phyloP scores from a whole-genome alignment of 2,329 filamentous ascomycete genomes.

The Didymella keratinophila region DNA sequence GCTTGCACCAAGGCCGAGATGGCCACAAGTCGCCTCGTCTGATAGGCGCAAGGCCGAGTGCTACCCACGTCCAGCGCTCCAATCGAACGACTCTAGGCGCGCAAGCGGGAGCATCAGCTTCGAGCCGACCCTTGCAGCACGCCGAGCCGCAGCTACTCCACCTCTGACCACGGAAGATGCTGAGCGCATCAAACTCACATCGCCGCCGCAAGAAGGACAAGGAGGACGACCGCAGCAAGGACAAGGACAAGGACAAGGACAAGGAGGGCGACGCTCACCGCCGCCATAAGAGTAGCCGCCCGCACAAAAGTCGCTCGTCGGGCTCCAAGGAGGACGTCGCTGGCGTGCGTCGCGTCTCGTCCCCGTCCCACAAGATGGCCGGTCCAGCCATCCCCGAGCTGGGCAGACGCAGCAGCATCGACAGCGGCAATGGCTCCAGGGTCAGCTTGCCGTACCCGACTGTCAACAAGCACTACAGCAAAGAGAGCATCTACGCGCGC shows the following conservation, averaged over 20 bases:
- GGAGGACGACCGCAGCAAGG: conserved; percentile 3
- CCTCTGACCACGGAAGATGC: conserved; percentile 32
- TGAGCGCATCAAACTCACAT: conserved; percentile 45
- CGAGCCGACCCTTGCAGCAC: not conserved
- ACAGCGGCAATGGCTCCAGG: conserved; percentile 48
- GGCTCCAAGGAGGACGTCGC: conserved; percentile 21
- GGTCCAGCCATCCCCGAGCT: conserved; percentile 56
- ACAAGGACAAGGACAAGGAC: conserved; percentile 34
- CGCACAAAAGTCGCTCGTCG: conserved; percentile 44
- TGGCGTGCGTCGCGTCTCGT: conserved; percentile 24
- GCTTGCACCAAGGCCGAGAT: too few species aligned
- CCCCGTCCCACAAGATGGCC: conserved; percentile 47
- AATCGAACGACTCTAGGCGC: conserved; percentile 43
- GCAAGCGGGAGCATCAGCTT: conserved; percentile 27
- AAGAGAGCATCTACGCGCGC: conserved; percentile 76
- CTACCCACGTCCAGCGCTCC: conserved; percentile 32
- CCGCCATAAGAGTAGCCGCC: conserved; percentile 27
- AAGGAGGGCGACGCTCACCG: conserved; percentile 28
- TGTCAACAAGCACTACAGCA: conserved; percentile 91
- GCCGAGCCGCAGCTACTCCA: conserved; percentile 26
- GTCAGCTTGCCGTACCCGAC: conserved; percentile 73
- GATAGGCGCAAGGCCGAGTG: conserved; percentile 43
- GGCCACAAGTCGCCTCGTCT: conserved; percentile 42
- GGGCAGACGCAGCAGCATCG: conserved; percentile 51
- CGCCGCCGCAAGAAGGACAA: conserved; percentile 51